Percentiles rank a stretch among this genome's conserved stretches.
Conservation (phyloP, 805 yeast genomes). For the Ogataea methylovora region DNA sequence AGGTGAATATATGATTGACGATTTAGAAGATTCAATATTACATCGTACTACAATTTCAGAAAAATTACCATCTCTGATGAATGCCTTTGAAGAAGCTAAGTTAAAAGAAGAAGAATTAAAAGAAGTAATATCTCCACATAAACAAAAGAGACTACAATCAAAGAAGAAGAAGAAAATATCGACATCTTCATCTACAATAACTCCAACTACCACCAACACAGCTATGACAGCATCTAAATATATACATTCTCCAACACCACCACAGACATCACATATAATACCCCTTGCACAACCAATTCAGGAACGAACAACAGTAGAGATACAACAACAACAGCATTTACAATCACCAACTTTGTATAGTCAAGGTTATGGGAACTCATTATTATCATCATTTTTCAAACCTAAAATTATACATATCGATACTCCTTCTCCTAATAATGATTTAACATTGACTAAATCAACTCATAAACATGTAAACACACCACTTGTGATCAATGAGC, state of each 20-base stretch:
- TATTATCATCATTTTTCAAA: constrained; percentile 14
- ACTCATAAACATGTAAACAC: not conserved
- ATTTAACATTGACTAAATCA: too few relatives aligned
- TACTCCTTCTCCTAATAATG: not conserved
- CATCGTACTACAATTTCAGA: constrained; percentile 50
- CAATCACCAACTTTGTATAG: too few relatives aligned
- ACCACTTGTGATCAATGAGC: not conserved
- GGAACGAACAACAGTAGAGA: too few relatives aligned
- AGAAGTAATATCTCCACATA: constrained; percentile 2
- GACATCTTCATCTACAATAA: not conserved
- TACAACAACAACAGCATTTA: too few relatives aligned
- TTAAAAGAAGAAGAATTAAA: constrained; percentile 45
- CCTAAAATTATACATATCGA: constrained; percentile 13
- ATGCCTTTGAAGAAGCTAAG: constrained; percentile 59
- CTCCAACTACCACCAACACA: constrained; percentile 1
- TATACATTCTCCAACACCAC: not conserved
- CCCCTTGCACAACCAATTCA: not conserved
- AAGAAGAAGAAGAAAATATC: not conserved
- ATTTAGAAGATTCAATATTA: constrained; percentile 26
- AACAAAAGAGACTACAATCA: not conserved
- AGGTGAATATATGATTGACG: constrained; percentile 3
- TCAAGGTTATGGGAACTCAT: too few relatives aligned
- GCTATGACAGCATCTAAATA: not conserved
- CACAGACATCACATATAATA: not conserved
- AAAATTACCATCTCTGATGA: constrained; percentile 58